A percentile compares a stretch with the other conserved stretches of the same genome.
Conservation (phyloP, 176 grass and related monocot genomes). For the sorghum (Sorghum bicolor) region Sorghum_bicolor_NCBIv3 NC_012870.2:80682001-80682500, state of each 20-base stretch:
- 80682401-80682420: background rate
- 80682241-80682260: slow-evolving; percentile 91
- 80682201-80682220: slow-evolving; percentile 47
- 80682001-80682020: slow-evolving; percentile 12
- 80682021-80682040: background rate
- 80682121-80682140: slow-evolving; percentile 94
- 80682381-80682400: slow-evolving; percentile 3
- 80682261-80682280: slow-evolving; percentile 93
- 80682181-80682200: slow-evolving; percentile 91
- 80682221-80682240: slow-evolving; percentile 39
- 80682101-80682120: slow-evolving; percentile 31
- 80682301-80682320: slow-evolving; percentile 84
- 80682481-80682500: slow-evolving; percentile 66
- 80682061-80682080: background rate
- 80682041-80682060: slow-evolving; percentile 23
- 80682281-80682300: slow-evolving; percentile 94
- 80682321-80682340: slow-evolving; percentile 78
- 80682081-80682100: slow-evolving; percentile 12
- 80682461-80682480: slow-evolving; percentile 92
- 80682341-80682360: slow-evolving; percentile 4
- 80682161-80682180: slow-evolving; percentile 96
- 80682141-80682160: slow-evolving; percentile 95
- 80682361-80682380: background rate
- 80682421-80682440: slow-evolving; percentile 83
- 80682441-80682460: slow-evolving; percentile 98